These are phyloP conservation scores for Sonneratia caseolaris DNA, from an alignment of 345 rosid genomes.

Conservation along the genomic window DNA sequence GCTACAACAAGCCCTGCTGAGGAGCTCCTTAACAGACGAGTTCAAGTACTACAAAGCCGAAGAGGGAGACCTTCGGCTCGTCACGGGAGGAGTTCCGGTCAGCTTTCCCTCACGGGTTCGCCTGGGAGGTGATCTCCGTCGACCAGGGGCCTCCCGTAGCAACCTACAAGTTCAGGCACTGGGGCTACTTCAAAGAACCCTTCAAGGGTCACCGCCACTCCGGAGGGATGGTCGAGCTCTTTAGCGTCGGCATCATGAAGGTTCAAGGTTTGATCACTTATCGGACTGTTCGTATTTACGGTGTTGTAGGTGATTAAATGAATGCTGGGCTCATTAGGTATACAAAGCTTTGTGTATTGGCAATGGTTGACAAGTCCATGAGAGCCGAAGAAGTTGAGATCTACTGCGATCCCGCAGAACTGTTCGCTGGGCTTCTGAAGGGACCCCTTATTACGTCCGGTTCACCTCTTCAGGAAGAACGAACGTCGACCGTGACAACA, in stretches of 20 bases:
- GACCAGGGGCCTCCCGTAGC: slow-evolving; percentile 72
- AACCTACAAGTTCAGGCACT: slow-evolving; percentile 73
- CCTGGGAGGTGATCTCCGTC: slow-evolving; percentile 59
- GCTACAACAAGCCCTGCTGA: slow-evolving; percentile 54
- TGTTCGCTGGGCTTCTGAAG: slow-evolving; percentile 50
- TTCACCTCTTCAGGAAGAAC: background rate
- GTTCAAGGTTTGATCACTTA: slow-evolving; percentile 9
- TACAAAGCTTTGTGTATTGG: background rate
- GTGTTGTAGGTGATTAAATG: too few species aligned
- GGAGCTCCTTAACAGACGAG: slow-evolving; percentile 49
- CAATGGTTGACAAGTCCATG: slow-evolving; percentile 56
- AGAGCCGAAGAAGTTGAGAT: slow-evolving; percentile 59
- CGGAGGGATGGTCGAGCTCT: slow-evolving; percentile 51
- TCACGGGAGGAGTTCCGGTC: slow-evolving; percentile 55
- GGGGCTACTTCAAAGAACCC: slow-evolving; percentile 80
- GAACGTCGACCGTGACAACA: background rate
- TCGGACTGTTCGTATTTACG: too few species aligned
- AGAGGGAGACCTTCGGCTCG: slow-evolving; percentile 60
- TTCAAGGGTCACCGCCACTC: slow-evolving; percentile 66
- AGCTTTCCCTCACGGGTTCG: slow-evolving; percentile 80
- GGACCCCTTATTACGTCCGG: slow-evolving; percentile 11
- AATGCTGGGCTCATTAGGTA: too few species aligned
- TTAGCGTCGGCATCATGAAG: slow-evolving; percentile 61
- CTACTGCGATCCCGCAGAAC: slow-evolving; percentile 61
- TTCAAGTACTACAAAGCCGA: slow-evolving; percentile 56